Evolutionary conservation across 2,329 filamentous ascomycete species (phyloP), one percentile per base, ranked within the genome.

Genomic region (Gnomoniopsis sp.): DNA sequence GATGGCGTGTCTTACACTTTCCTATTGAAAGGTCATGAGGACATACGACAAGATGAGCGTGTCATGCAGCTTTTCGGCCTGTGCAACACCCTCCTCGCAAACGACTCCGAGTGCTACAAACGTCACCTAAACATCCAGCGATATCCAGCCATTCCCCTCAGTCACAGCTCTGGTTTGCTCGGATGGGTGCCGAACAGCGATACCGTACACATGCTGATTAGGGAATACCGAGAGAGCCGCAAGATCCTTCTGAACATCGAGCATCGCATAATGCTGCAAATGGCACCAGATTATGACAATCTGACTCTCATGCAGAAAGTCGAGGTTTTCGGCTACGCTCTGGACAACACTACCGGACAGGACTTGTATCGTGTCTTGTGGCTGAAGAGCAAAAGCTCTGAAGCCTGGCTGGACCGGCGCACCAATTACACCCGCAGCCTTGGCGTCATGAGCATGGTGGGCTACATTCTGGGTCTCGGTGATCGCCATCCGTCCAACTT

Each of bases 361-460:
- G 95, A 99, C 76, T 80, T 99, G 26, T 99, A 99, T 75, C 90
- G 95, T 41, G 93, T 99, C 2, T 79, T 99, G 38, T 99, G 96
- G 95, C 83, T 99, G 66, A 99, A 99, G 84, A 96, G 91, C 70
- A 97, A 97, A 80, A 96, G 90, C 62, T 97, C 93, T 0, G 95
- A 99, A 74, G 89, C 93, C 2, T 99, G 95, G 95, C 86, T 99
- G 36, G 95, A 98, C 74, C 85, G 95, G 47, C 89, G 95, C 55
- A 99, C 96, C n/a, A 99, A 96, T 71, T 99, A 99, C 76, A 99
- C 95, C 19, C 89, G 95, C 59, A 98, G 93, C 1, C 81, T 99
- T 2, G 95, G 91, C 66, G 95, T 99, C 68, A 99, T 99, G 95
- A 97, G 92, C n/a, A 99, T 99, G 92, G 95, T 98, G n/a, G 95